A percentile compares a stretch with the other conserved stretches of the same genome.
phyloP scores from a whole-genome alignment of 768 basidiomycete genomes.

The Favolaschia claudopus region DNA sequence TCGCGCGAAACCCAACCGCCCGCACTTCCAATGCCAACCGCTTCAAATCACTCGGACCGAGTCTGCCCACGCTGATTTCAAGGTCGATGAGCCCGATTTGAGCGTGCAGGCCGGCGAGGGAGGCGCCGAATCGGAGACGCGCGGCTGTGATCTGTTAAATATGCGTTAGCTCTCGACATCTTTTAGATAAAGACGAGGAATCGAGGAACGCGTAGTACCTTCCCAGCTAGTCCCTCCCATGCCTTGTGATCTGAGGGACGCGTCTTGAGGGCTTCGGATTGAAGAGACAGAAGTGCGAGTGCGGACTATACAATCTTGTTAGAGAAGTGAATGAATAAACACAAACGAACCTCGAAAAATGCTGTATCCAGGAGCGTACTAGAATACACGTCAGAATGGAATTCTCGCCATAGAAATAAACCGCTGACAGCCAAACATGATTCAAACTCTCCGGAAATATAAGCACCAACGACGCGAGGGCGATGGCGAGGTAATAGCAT shows the following conservation, averaged over 20 bases:
- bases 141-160: constrained; percentile 23
- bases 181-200: background rate
- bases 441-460: constrained; percentile 55
- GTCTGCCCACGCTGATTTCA: constrained; percentile 50
- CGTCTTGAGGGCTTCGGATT: constrained; percentile 39
- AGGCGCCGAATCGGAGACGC: constrained; percentile 38
- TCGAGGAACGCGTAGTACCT: constrained; percentile 12
- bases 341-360: constrained; percentile 18
- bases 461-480: constrained; percentile 43
- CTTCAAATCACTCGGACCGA: constrained; percentile 51
- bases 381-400: background rate
- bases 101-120: constrained; percentile 39
- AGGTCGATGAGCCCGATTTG: constrained; percentile 49
- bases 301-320: constrained; percentile 36
- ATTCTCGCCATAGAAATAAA: background rate
- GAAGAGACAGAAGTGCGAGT: constrained; percentile 40
- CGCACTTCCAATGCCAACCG: constrained; percentile 47
- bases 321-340: background rate
- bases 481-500: constrained; percentile 49
- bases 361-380: constrained; percentile 24
- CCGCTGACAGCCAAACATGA: constrained; percentile 47
- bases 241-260: constrained; percentile 42
- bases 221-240: constrained; percentile 39
- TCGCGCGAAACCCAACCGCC: constrained; percentile 45
- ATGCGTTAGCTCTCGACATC: background rate